These are phyloP conservation scores for Cercospora sesami DNA, from an alignment of 2,329 filamentous ascomycete genomes.

Conservation along the genomic window DNA sequence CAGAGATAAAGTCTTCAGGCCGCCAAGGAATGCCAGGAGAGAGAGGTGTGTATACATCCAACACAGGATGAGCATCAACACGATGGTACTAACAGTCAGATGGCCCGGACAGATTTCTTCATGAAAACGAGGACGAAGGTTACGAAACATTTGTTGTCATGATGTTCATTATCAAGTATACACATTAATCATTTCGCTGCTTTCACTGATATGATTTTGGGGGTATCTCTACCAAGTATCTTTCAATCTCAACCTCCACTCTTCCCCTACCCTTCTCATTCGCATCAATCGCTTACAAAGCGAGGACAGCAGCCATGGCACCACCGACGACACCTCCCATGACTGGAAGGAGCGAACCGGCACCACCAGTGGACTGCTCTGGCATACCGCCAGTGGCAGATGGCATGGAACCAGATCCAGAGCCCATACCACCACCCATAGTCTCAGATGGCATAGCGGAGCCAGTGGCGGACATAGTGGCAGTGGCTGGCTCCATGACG, in stretches of 20 bases:
- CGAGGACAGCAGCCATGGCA: slow-evolving; percentile 18
- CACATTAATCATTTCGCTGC: background rate
- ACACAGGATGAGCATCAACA: background rate
- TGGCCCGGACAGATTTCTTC: background rate
- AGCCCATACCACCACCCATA: background rate
- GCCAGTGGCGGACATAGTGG: slow-evolving; percentile 10
- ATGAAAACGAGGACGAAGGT: background rate
- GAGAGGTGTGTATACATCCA: background rate
- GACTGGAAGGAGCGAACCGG: slow-evolving; percentile 12
- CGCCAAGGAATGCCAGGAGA: background rate
- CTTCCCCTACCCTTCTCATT: background rate
- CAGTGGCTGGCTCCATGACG: slow-evolving; percentile 12
- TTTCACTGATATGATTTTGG: background rate
- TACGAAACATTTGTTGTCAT: background rate
- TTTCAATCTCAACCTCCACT: background rate
- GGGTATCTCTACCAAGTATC: slow-evolving; percentile 8
- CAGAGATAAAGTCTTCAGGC: background rate
- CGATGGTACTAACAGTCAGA: background rate
- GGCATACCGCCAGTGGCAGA: slow-evolving; percentile 5
- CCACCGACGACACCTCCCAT: slow-evolving; percentile 10
- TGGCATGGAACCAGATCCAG: slow-evolving; percentile 7
- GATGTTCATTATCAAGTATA: slow-evolving; percentile 1
- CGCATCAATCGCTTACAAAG: slow-evolving; percentile 11
- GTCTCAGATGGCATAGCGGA: slow-evolving; percentile 12
- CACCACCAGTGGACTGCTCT: slow-evolving; percentile 20